phyloP scores from a whole-genome alignment of 805 yeast species.

The Clavispora vitiphila region DNA sequence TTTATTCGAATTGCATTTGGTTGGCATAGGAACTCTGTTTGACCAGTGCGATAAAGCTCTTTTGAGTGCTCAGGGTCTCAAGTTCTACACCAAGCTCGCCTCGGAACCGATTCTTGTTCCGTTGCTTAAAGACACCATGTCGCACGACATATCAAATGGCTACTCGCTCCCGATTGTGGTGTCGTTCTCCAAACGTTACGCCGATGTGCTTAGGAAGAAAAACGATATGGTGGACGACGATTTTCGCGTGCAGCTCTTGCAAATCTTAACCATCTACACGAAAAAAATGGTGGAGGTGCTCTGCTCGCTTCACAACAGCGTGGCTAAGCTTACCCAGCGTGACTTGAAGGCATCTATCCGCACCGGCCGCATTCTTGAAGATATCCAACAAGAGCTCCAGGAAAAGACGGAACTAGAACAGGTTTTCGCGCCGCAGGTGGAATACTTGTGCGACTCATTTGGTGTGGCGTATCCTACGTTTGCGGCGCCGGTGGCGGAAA shows the following conservation, averaged over 20 bases:
- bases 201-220: background rate
- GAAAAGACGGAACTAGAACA: conserved; percentile 3
- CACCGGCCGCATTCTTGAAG: conserved; percentile 56
- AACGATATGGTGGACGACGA: conserved; percentile 20
- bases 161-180: conserved; percentile 36
- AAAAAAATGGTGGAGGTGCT: conserved; percentile 38
- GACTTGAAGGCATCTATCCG: conserved; percentile 56
- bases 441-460: conserved; percentile 7
- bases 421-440: conserved; percentile 3
- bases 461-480: conserved; percentile 9
- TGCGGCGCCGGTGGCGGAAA: conserved; percentile 21
- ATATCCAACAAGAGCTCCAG: conserved; percentile 27
- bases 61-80: conserved; percentile 6
- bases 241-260: conserved; percentile 23
- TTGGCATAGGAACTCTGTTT: conserved; percentile 9
- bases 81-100: conserved; percentile 3
- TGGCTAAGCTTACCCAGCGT: conserved; percentile 30
- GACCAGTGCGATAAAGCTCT: conserved; percentile 10
- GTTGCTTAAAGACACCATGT: conserved; percentile 26
- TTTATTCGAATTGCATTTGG: conserved; percentile 10
- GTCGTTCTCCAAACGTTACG: conserved; percentile 38
- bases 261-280: conserved; percentile 39
- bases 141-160: conserved; percentile 24
- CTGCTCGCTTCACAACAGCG: conserved; percentile 28
- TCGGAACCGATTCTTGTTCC: conserved; percentile 15